A percentile compares a stretch with the other conserved stretches of the same genome.
Evolutionary conservation across 116 monocot species (phyloP).

Genomic region (Posidonia oceanica): DNA sequence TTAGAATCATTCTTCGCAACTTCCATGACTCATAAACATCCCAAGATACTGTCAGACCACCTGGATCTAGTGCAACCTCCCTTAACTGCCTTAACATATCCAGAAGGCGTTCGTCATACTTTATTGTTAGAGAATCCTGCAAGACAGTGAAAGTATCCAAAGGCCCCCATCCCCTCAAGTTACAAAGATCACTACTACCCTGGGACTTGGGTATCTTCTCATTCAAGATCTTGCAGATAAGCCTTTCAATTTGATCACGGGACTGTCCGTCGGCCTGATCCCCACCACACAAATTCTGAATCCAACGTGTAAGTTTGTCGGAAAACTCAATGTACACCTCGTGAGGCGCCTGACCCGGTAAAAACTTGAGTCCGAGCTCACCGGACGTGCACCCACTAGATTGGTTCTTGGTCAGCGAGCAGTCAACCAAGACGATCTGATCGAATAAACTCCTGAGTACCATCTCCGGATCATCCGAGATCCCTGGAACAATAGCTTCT

Average conservation of each 20-base stretch:
- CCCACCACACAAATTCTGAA: slow-evolving; percentile 7
- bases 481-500: no score
- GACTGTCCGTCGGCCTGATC: neutral
- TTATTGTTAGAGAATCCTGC: slow-evolving; percentile 1
- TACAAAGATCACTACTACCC: neutral
- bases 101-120: neutral
- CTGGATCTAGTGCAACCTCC: slow-evolving; percentile 8
- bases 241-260: slow-evolving; percentile 1
- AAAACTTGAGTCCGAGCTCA: slow-evolving; percentile 5
- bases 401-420: neutral
- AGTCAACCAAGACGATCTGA: slow-evolving; percentile 11
- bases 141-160: neutral
- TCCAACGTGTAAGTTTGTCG: slow-evolving; percentile 10
- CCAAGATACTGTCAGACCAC: neutral
- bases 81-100: slow-evolving; percentile 11
- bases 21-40: neutral
- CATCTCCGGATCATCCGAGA: slow-evolving; percentile 3
- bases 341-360: neutral
- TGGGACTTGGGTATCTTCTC: slow-evolving; percentile 10
- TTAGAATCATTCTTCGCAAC: neutral
- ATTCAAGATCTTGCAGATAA: slow-evolving; percentile 13
- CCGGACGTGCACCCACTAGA: neutral
- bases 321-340: slow-evolving; percentile 12
- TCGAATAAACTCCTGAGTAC: slow-evolving; percentile 10
- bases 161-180: neutral